Evolutionary conservation across 2,329 filamentous ascomycete species (phyloP).

Genomic region (Xylariaceae sp.): DNA sequence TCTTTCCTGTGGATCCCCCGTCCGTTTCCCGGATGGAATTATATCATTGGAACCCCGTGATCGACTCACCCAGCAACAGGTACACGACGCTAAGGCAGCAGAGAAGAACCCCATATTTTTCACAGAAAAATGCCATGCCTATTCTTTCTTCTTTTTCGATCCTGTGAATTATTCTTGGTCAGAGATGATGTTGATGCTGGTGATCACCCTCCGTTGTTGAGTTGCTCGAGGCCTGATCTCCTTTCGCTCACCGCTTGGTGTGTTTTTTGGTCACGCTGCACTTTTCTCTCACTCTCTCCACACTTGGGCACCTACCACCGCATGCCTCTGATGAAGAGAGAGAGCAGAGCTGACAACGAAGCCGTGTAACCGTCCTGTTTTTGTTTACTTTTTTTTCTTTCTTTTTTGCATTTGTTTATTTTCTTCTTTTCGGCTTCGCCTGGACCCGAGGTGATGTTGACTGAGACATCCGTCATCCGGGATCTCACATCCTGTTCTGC

Average conservation of each 20-base stretch:
- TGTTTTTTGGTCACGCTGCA: constrained; percentile 9
- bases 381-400: neutral
- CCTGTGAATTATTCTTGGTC: constrained; percentile 15
- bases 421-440: neutral
- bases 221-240: constrained; percentile 17
- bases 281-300: neutral
- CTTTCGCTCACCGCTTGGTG: constrained; percentile 18
- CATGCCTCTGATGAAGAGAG: neutral
- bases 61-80: neutral
- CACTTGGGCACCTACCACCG: constrained; percentile 8
- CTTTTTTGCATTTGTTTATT: neutral
- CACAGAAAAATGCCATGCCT: no score
- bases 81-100: no score
- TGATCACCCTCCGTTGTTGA: constrained; percentile 1
- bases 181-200: neutral
- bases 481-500: no score
- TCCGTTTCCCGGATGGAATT: no score
- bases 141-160: neutral
- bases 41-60: constrained; percentile 6
- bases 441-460: neutral
- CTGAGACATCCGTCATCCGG: neutral
- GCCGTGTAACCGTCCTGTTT: constrained; percentile 9
- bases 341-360: constrained; percentile 6
- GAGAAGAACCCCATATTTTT: no score
- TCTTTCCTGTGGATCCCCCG: no score